Evolutionary conservation across 768 basidiomycete genomes (phyloP), one percentile per base, ranked within the genome.

Genomic region (Pholiota conissans): DNA sequence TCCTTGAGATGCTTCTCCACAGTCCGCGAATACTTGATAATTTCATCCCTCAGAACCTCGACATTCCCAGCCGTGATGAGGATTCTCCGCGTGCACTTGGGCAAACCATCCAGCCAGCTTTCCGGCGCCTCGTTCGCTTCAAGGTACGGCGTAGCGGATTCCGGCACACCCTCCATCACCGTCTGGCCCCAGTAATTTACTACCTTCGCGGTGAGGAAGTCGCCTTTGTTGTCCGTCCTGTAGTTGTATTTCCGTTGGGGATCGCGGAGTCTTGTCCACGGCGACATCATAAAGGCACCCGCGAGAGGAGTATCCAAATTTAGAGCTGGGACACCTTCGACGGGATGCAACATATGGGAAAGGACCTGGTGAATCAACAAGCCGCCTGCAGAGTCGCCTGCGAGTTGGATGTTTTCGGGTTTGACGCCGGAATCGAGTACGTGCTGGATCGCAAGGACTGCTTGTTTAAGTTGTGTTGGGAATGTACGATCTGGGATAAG

Each of bases 361-460:
- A 74, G 30, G 24, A 74, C 55, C 58, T 74, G 68, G 9, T 71
- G 52, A 8, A 67, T 62, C 46, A 76, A 62, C 51, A 71, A 70
- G 0, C 57, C 75, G 4, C 73, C 73, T 3, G 75, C 75, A 2
- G 74, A 75, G 49, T 76, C 75, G 5, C 74, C 73, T 3, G 63
- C 64, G 2, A 76, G 45, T 48, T 71, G 65, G 26, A 76, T 65
- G 32, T 71, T 67, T 30, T 63, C 56, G 0, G 71, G 69, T 3
- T 60, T 45, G 6, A 73, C 60, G 8, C 71, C 73, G 1, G 39
- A 53, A 8, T 64, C 60, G 2, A 71, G 18, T n/a, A 76, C 64
- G 53, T 69, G 68, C 27, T 71, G 42, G 5, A 76, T 52, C 0
- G 71, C 68, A 0, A 63, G 49, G 2, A 68, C 48, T 22, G 65